These are phyloP conservation scores for Dryas alaskensis DNA, from an alignment of 306 rosid genomes.

Conservation along the genomic window DNA sequence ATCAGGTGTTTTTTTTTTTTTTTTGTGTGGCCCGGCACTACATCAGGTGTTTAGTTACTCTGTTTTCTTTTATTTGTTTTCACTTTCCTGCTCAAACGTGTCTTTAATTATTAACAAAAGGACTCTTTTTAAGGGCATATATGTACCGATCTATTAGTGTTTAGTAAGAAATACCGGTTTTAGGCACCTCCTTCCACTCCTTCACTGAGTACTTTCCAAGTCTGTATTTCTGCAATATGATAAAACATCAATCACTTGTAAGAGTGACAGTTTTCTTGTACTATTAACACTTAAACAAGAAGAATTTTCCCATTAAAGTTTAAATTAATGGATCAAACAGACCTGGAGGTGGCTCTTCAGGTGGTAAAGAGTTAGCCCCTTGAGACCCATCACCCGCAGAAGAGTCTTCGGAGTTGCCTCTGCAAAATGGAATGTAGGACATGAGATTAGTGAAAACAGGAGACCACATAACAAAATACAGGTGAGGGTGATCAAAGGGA, in stretches of 20 bases:
- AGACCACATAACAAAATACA: neutral
- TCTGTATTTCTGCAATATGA: constrained; percentile 25
- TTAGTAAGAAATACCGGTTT: neutral
- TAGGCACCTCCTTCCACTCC: constrained; percentile 13
- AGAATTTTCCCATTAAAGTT: neutral
- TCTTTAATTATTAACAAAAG: neutral
- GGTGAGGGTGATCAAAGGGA: neutral
- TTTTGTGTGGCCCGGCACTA: neutral
- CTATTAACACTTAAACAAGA: neutral
- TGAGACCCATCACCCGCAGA: constrained; percentile 14
- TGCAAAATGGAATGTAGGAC: neutral
- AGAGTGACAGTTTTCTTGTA: neutral
- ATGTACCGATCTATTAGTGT: neutral
- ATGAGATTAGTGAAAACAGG: neutral
- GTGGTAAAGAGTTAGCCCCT: constrained; percentile 21
- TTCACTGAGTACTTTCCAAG: constrained; percentile 13
- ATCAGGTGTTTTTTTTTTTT: neutral
- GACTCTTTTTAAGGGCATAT: neutral
- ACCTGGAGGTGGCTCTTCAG: constrained; percentile 34
- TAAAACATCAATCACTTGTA: neutral
- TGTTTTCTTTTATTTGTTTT: neutral
- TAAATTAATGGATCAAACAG: neutral
- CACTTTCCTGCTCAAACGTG: neutral
- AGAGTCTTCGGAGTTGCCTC: constrained; percentile 25
- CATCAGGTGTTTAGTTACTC: neutral